These are phyloP conservation scores for Anisodus acutangulus DNA, from an alignment of 257 asterid genomes.

Conservation along the genomic window DNA sequence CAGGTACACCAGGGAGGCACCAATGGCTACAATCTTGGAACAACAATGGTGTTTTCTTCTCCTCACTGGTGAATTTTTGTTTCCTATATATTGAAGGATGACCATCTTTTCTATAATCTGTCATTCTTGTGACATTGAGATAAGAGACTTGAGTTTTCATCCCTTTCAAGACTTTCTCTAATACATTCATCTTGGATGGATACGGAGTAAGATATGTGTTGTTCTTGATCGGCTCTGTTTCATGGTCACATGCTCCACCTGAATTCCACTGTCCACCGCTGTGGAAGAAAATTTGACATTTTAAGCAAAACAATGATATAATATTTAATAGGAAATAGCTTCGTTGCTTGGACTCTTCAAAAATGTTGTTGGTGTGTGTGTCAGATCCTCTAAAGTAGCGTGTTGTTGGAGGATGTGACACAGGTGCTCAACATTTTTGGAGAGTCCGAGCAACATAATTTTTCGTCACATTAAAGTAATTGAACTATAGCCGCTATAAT, in stretches of 20 bases:
- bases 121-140: constrained; percentile 65
- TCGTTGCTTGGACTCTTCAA: too few species aligned
- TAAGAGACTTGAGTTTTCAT: constrained; percentile 53
- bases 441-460: not conserved
- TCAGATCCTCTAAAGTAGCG: not conserved
- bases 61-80: constrained; percentile 49
- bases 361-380: not conserved
- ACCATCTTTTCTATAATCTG: constrained; percentile 65
- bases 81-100: constrained; percentile 72
- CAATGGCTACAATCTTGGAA: constrained; percentile 86
- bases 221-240: constrained; percentile 58
- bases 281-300: not conserved
- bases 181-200: constrained; percentile 58
- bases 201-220: constrained; percentile 48
- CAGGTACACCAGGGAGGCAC: constrained; percentile 91
- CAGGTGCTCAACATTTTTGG: not conserved
- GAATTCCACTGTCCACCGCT: constrained; percentile 85
- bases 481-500: not conserved
- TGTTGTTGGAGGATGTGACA: not conserved
- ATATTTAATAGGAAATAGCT: not conserved
- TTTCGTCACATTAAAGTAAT: not conserved
- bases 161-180: constrained; percentile 53
- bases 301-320: not conserved
- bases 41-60: constrained; percentile 40
- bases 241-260: constrained; percentile 70